Evolutionary conservation across 495 filamentous ascomycete genomes (phyloP), one percentile per base, ranked within the genome.

Genomic region (Barbatosphaeria neglecta): DNA sequence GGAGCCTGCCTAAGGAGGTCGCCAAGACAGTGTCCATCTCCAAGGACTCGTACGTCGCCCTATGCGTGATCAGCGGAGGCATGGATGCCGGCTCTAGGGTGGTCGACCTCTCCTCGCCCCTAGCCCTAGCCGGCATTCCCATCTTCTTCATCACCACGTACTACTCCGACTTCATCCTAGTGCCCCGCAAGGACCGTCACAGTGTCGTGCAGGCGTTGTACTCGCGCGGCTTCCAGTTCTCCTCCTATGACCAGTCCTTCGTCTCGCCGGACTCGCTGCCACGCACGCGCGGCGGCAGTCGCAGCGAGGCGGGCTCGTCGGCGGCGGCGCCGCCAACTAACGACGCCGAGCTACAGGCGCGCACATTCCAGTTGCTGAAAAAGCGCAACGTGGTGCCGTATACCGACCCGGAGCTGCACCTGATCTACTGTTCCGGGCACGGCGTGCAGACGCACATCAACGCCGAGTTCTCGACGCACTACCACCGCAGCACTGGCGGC

Each of bases 61-160:
- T 97, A 58, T 84, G 87, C 47, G 87, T 98, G 39, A 83, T 83
- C 44, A 86, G 84, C 28, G 81, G 89, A 48, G 90, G 90, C 1
- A 77, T 95, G 49, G 89, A 95, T 56, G 90, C 92, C 17, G 89
- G 90, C n/a, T 87, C 90, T 54, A 78, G 90, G 23, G 92, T 98
- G 2, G 72, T 95, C 43, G 92, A 97, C 56, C 63, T 98, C 25
- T 95, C 92, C 5, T 89, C 80, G 51, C 92, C 92, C 3, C 71
- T 98, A 16, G 92, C 92, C 10, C 68, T 96, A 61, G 90, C 90
- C 23, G 86, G 86, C 56, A 90, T 98, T 27, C 84, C 92, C 33
- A 94, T 98, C 51, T 96, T 97, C 64, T 97, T 98, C 72, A 93
- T 96, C 58, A 94, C 90, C 1, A 97, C 92, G 19, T 98, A 98